phyloP scores from a whole-genome alignment of 495 filamentous ascomycete genomes.

The Neurospora sp. region DNA sequence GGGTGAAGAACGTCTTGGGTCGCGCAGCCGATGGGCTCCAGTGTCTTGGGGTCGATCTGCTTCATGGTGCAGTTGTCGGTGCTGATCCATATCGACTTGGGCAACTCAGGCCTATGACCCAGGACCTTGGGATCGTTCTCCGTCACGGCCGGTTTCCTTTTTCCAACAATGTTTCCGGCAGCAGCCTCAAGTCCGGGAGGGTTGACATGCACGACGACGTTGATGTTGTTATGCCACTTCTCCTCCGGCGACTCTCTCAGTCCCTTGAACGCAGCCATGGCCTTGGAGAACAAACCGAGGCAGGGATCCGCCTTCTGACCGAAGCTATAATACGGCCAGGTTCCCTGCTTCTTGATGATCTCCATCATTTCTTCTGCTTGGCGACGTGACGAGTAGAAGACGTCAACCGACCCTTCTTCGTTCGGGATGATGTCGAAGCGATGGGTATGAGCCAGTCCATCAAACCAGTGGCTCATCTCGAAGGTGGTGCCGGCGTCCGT shows the following conservation, averaged over 20 bases:
- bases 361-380: conserved; percentile 48
- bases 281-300: conserved; percentile 53
- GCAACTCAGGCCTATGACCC: conserved; percentile 16
- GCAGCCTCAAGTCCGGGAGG: conserved; percentile 36
- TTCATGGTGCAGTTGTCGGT: conserved; percentile 50
- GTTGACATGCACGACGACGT: conserved; percentile 51
- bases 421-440: conserved; percentile 52
- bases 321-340: conserved; percentile 40
- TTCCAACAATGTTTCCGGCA: conserved; percentile 11
- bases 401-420: conserved; percentile 23
- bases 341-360: conserved; percentile 42
- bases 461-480: conserved; percentile 62
- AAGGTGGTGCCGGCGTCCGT: conserved; percentile 45
- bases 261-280: conserved; percentile 43
- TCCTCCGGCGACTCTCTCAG: neutral
- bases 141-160: neutral
- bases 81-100: conserved; percentile 43
- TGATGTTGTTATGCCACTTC: conserved; percentile 35
- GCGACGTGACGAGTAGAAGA: conserved; percentile 64
- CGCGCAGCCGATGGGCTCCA: conserved; percentile 56
- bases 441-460: conserved; percentile 66
- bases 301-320: conserved; percentile 60
- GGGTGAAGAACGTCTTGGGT: conserved; percentile 53
- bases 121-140: neutral
- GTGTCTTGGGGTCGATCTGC: conserved; percentile 53